Evolutionary conservation across 2,329 filamentous ascomycete species (phyloP).

Genomic region (Colletotrichum abscissum): DNA sequence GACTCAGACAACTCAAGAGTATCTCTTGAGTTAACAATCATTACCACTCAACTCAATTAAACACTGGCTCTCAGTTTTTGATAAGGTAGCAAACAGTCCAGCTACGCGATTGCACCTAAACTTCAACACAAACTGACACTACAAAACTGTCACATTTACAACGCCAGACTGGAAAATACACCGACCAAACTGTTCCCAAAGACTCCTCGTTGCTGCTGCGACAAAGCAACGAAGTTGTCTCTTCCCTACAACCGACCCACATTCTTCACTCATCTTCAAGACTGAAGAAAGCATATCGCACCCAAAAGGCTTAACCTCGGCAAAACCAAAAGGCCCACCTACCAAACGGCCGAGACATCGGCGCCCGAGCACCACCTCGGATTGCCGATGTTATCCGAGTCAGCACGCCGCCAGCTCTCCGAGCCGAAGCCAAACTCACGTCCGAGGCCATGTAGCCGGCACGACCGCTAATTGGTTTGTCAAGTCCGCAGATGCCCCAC

Average conservation of each 20-base stretch:
- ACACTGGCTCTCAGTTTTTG: too few relatives aligned
- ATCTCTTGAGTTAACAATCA: too few relatives aligned
- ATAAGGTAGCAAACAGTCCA: too few relatives aligned
- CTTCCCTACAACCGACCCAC: background rate
- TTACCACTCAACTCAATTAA: too few relatives aligned
- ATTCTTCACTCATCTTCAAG: conserved; percentile 10
- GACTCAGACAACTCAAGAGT: too few relatives aligned
- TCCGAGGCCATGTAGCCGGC: background rate
- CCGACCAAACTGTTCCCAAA: background rate
- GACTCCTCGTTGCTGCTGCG: background rate
- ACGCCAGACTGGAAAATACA: too few relatives aligned
- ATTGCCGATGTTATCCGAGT: conserved; percentile 31
- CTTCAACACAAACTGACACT: background rate
- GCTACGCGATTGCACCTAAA: too few relatives aligned
- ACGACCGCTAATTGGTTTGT: background rate
- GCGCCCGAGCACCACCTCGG: conserved; percentile 27
- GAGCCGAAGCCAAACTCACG: conserved; percentile 16
- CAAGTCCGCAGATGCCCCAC: background rate
- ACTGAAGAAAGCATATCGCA: too few relatives aligned
- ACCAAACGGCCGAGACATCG: conserved; percentile 26
- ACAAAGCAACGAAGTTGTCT: background rate
- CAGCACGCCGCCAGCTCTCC: background rate
- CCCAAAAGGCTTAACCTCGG: conserved; percentile 1
- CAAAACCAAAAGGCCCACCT: background rate
- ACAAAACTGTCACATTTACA: background rate